These are phyloP conservation scores for Penicillium sp. DNA, from an alignment of 2,329 filamentous ascomycete species.

Conservation along the genomic window DNA sequence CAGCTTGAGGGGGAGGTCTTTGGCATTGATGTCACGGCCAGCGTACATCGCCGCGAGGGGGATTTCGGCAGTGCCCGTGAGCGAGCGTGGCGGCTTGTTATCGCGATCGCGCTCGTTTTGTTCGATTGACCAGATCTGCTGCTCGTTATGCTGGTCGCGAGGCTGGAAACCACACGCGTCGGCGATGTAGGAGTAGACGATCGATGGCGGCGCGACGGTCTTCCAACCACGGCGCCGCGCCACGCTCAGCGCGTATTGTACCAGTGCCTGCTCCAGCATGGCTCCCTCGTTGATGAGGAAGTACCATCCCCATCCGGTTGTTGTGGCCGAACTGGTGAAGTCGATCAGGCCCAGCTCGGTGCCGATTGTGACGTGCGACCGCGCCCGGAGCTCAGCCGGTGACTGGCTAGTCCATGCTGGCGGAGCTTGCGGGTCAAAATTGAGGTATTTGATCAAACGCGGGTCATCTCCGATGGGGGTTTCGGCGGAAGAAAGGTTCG, in stretches of 20 bases:
- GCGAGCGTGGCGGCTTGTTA: conserved; percentile 64
- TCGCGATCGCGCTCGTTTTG: conserved; percentile 58
- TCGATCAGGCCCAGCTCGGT: conserved; percentile 83
- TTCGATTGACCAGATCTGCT: conserved; percentile 80
- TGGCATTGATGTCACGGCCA: conserved; percentile 60
- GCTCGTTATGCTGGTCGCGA: conserved; percentile 81
- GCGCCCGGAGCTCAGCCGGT: conserved; percentile 25
- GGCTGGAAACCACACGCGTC: conserved; percentile 92
- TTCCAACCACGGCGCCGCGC: conserved; percentile 72
- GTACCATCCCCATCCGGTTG: conserved; percentile 96
- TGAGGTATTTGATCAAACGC: conserved; percentile 70
- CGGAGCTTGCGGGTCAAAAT: conserved; percentile 56
- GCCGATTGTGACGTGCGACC: conserved; percentile 83
- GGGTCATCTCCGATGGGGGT: conserved; percentile 69
- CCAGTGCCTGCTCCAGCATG: conserved; percentile 86
- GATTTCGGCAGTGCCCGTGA: conserved; percentile 91
- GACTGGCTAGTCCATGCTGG: conserved; percentile 29
- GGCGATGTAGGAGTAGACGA: conserved; percentile 89
- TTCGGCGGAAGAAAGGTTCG: conserved; percentile 74
- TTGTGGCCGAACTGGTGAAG: conserved; percentile 73
- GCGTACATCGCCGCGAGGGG: conserved; percentile 88
- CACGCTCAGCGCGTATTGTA: conserved; percentile 76
- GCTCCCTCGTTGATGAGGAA: conserved; percentile 89
- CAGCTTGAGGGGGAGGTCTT: conserved; percentile 68
- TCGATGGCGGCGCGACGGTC: conserved; percentile 74